phyloP scores from a whole-genome alignment of 345 rosid genomes.

The Cardiospermum halicacabum region DNA sequence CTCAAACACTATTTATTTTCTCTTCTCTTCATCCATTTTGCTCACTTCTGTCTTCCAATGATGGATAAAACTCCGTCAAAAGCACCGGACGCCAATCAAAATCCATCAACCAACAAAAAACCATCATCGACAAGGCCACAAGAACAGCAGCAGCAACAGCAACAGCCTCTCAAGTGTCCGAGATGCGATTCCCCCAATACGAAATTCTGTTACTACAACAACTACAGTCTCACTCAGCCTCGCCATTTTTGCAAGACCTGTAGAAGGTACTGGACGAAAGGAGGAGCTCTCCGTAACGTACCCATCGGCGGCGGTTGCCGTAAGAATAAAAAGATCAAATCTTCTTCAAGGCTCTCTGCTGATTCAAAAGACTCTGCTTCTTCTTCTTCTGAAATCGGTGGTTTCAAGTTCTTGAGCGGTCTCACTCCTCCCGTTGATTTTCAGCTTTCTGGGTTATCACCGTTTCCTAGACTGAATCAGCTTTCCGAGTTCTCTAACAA shows the following conservation, averaged over 20 bases:
- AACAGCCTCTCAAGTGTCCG: slow-evolving; percentile 56
- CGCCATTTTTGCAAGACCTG: slow-evolving; percentile 88
- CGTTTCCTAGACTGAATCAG: slow-evolving; percentile 41
- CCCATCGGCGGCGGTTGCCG: slow-evolving; percentile 85
- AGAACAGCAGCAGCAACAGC: no score
- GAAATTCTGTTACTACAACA: slow-evolving; percentile 91
- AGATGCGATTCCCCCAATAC: slow-evolving; percentile 87
- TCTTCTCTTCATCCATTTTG: neutral
- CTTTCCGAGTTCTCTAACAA: slow-evolving; percentile 36
- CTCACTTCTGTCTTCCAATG: slow-evolving; percentile 9
- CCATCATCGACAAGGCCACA: slow-evolving; percentile 31
- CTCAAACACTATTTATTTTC: slow-evolving; percentile 5
- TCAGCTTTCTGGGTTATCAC: slow-evolving; percentile 59
- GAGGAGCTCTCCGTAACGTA: slow-evolving; percentile 76
- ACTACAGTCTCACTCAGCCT: slow-evolving; percentile 86
- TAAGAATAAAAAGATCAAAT: slow-evolving; percentile 66
- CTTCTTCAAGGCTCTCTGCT: slow-evolving; percentile 40
- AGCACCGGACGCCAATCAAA: slow-evolving; percentile 30
- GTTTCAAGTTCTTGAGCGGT: slow-evolving; percentile 59
- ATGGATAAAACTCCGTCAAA: slow-evolving; percentile 26
- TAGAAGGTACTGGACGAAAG: slow-evolving; percentile 82
- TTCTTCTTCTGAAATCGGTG: slow-evolving; percentile 47
- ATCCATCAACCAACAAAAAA: slow-evolving; percentile 27
- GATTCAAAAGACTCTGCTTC: slow-evolving; percentile 38
- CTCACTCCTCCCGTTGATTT: slow-evolving; percentile 69